Evolutionary conservation across 129 eudicot genomes (phyloP), one percentile per base, ranked within the genome.

Genomic region (Saussurea involucrata): DNA sequence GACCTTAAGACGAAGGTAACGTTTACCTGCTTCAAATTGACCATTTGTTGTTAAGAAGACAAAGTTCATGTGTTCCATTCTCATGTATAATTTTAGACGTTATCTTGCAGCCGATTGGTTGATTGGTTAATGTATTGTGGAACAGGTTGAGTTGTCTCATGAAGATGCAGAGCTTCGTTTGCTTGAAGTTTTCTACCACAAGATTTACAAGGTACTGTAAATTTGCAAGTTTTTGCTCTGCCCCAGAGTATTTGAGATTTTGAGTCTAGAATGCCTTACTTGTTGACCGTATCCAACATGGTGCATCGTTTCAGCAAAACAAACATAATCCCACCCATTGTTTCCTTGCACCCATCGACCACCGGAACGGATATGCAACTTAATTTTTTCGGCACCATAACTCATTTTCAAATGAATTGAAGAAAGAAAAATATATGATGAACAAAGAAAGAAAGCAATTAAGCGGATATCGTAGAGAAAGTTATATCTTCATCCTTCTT

Each of bases 141-240:
- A 36, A 80, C 86, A 92, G 98, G 92, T 88, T 83, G 98, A 92
- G 76, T 70, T 92, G 80, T 92, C 97, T 63, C 83, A 85, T 88
- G 89, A 89, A 64, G 82, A 81, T 81, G 96, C 98, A 21, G 98
- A 92, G 72, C 88, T 92, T 63, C 89, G 96, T 69, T 80, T 92
- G 75, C 93, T 92, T 66, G 96, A 90, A 68, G 96, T 92, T 78
- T 92, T 92, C 86, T 88, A 88, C 81, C 96, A 92, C 85, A 92
- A 90, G 83, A 92, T 92, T 57, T 93, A 93, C 88, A 93, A 93
- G 98, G 98, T 93, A 80, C 42, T 58, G 15, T 3, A 49, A 46
- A 53, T 69, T 66, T 70, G 49, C 58, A 40, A 71, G 25, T 37
- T 28, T 21, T 28, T 12, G 64, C 64, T 13, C 18, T n/a, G 64